Base-by-base conservation (phyloP, 768 basidiomycete species). In the Podaxis pistillaris region DNA sequence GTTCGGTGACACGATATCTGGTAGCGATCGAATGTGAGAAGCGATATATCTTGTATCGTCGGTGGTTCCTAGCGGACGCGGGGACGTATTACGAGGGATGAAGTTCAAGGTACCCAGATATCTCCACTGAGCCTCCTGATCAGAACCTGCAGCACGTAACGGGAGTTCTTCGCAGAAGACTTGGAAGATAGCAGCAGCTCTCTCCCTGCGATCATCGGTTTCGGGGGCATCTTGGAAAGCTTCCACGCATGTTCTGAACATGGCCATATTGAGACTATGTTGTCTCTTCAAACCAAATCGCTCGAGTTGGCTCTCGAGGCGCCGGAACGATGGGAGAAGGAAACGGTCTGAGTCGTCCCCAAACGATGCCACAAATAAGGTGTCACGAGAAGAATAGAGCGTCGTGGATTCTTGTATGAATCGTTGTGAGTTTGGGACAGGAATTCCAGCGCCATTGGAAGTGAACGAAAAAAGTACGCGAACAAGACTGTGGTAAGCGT, bases 311-410 rank as follows among this genome's bases (percentile, higher is more conserved):
- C 49, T 17, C 51, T 78, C 77, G 36, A 79, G 60, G 5, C 73
- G 67, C 9, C 63, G 47, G 38, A 78, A 76, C 0, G 54, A 63
- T 1, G 69, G 62, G 11, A 69, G 69, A 1, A 82, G 64, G 58
- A 82, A 79, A 38, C 64, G 58, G 0, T 66, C 54, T 0, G 76
- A 72, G 33, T 72, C 64, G 4, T 63, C 54, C 2, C 71, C 72
- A 50, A 80, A 81, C 1, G 75, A 75, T 7, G 73, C 73, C 17
- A 71, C 56, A 52, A 80, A 81, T 13, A 80, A 67, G 0, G 64
- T 65, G 28, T 77, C 70, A 9, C 74, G 73, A 28, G 52, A 62
- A 7, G 76, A 72, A 64, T 76, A 80, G 1, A 81, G 71, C 0
- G 70, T 67, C 30, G 68, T 64, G 0, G 73, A 72, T 26, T 61